Conservation (phyloP, 768 basidiomycete species). For the Termitomyces sp. region DNA sequence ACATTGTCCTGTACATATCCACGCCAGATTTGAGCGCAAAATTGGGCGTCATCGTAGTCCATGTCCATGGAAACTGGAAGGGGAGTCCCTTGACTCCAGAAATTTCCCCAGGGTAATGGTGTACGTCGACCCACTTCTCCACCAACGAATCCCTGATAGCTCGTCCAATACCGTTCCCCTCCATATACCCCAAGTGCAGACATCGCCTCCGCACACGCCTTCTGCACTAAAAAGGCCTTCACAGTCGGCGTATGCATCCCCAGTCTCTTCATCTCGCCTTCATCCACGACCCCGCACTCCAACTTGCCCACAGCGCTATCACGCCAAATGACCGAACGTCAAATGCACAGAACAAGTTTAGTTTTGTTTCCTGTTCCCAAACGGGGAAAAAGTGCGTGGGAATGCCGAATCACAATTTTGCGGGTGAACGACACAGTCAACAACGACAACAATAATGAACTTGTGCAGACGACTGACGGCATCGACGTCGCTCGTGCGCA, state of each 20-base stretch:
- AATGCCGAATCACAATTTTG: slow-evolving; percentile 7
- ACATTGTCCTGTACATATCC: too few relatives aligned
- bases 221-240: slow-evolving; percentile 68
- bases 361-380: neutral
- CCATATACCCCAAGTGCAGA: slow-evolving; percentile 77
- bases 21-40: too few relatives aligned
- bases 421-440: neutral
- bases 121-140: too few relatives aligned
- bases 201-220: slow-evolving; percentile 60
- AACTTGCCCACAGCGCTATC: slow-evolving; percentile 52
- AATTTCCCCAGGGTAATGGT: too few relatives aligned
- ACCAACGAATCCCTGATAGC: slow-evolving; percentile 66
- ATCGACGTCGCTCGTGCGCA: slow-evolving; percentile 22
- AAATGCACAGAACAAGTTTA: slow-evolving; percentile 58
- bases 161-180: slow-evolving; percentile 68
- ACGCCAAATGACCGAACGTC: slow-evolving; percentile 56
- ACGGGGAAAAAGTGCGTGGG: slow-evolving; percentile 9
- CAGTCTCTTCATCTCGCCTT: slow-evolving; percentile 47
- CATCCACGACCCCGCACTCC: slow-evolving; percentile 47
- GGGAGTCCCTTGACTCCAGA: too few relatives aligned
- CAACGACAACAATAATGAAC: slow-evolving; percentile 15
- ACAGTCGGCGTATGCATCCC: slow-evolving; percentile 62
- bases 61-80: too few relatives aligned
- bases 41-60: too few relatives aligned
- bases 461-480: slow-evolving; percentile 19